Percentiles rank a stretch among this genome's conserved stretches.
Evolutionary conservation across 176 grass and related monocot genomes (phyloP).

Genomic region (Coix lacrymajobi): DNA sequence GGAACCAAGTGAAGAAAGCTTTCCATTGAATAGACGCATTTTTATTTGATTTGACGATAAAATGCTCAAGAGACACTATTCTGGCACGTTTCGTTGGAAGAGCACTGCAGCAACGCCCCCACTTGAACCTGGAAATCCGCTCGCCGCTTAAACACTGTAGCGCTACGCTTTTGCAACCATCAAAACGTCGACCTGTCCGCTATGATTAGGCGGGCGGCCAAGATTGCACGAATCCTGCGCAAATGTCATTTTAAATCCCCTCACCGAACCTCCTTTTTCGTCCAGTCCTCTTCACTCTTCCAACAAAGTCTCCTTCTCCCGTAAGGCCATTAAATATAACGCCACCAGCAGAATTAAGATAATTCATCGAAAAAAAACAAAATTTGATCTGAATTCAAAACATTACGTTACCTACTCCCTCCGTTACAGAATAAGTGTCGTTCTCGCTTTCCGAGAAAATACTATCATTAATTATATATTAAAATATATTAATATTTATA

Average conservation of each 20-base stretch:
- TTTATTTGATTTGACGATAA: not conserved
- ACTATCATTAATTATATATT: no score
- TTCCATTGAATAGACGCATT: not conserved
- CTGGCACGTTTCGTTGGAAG: not conserved
- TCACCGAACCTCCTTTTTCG: constrained; percentile 23
- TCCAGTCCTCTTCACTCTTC: not conserved
- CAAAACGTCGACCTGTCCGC: constrained; percentile 24
- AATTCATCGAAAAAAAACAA: not conserved
- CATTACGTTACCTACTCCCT: no score
- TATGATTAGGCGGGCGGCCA: constrained; percentile 38
- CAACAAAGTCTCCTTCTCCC: constrained; percentile 2
- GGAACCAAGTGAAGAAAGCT: not conserved
- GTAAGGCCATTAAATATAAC: not conserved
- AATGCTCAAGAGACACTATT: not conserved
- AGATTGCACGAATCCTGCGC: constrained; percentile 32
- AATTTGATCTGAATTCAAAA: not conserved
- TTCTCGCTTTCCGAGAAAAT: no score
- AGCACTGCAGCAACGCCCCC: not conserved
- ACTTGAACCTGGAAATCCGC: not conserved
- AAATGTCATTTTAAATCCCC: constrained; percentile 28
- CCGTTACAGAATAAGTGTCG: no score
- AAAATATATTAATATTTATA: no score
- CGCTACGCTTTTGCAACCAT: not conserved
- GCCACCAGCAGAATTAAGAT: not conserved
- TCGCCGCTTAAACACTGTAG: not conserved